Conservation (phyloP, 257 asterid species). For the Schizonepeta tenuifolia region DNA sequence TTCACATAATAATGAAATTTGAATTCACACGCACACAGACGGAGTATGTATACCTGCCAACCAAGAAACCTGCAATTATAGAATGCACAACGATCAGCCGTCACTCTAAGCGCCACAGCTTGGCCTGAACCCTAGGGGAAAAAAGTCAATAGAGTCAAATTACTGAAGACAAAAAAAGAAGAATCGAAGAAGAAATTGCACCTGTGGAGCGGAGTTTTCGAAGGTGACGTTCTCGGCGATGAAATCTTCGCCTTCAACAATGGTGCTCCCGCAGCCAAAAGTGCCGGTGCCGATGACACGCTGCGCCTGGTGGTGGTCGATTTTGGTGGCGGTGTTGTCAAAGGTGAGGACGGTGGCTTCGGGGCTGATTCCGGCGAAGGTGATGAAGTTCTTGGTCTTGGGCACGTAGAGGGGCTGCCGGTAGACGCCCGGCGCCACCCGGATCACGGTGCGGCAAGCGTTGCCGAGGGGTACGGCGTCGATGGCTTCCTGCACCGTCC, state of each 20-base stretch:
- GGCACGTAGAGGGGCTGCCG: conserved; percentile 84
- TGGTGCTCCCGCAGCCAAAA: conserved; percentile 85
- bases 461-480: conserved; percentile 83
- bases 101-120: conserved; percentile 93
- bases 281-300: conserved; percentile 96
- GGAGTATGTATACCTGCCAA: conserved; percentile 62
- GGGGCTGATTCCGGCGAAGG: conserved; percentile 76
- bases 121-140: conserved; percentile 82
- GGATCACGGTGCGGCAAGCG: conserved; percentile 72
- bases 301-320: conserved; percentile 89
- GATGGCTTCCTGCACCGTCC: conserved; percentile 92
- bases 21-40: too few species aligned
- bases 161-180: not conserved
- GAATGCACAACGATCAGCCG: conserved; percentile 91
- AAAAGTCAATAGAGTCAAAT: too few species aligned
- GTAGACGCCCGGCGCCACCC: conserved; percentile 78
- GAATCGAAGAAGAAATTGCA: conserved; percentile 18
- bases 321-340: conserved; percentile 78
- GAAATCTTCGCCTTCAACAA: conserved; percentile 96
- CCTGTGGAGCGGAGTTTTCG: conserved; percentile 91
- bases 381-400: conserved; percentile 83
- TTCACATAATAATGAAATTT: too few species aligned
- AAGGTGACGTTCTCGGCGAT: conserved; percentile 95
- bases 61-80: conserved; percentile 95
- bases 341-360: conserved; percentile 83